A percentile compares a stretch with the other conserved stretches of the same genome.
Conservation (phyloP, 345 rosid genomes). For the Ceriops tagal region DNA sequence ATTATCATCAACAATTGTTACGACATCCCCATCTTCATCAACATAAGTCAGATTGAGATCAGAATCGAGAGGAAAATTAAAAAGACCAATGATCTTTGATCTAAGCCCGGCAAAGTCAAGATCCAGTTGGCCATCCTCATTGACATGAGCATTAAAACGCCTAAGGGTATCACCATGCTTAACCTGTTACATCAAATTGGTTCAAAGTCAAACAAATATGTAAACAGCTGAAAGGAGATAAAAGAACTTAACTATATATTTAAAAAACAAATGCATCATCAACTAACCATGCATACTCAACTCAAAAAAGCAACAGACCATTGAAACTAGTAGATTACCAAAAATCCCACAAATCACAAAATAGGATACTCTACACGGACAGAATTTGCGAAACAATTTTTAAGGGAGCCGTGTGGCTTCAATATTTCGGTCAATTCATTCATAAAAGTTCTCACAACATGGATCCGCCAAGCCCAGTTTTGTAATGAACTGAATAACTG, state of each 20-base stretch:
- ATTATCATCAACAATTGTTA: conserved; percentile 68
- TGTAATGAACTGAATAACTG: no score
- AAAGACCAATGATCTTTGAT: conserved; percentile 60
- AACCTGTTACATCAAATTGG: conserved; percentile 44
- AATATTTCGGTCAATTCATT: no score
- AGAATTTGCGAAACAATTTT: no score
- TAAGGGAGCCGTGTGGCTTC: no score
- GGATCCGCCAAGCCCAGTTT: no score
- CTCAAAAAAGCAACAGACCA: no score
- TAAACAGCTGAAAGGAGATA: neutral
- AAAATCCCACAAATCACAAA: no score
- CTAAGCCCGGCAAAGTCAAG: conserved; percentile 57
- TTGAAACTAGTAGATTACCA: no score
- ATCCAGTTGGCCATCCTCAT: conserved; percentile 55
- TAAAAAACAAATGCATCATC: no score
- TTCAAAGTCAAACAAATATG: neutral
- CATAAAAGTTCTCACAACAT: no score
- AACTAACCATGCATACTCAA: no score
- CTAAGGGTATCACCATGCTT: conserved; percentile 65
- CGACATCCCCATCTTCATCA: conserved; percentile 90
- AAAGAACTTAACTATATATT: neutral
- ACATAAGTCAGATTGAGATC: conserved; percentile 60
- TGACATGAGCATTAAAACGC: conserved; percentile 63
- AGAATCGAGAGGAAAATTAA: conserved; percentile 49
- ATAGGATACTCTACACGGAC: no score